Evolutionary conservation across 257 asterid species (phyloP).

Genomic region (Nicotiana sylvestris): DNA sequence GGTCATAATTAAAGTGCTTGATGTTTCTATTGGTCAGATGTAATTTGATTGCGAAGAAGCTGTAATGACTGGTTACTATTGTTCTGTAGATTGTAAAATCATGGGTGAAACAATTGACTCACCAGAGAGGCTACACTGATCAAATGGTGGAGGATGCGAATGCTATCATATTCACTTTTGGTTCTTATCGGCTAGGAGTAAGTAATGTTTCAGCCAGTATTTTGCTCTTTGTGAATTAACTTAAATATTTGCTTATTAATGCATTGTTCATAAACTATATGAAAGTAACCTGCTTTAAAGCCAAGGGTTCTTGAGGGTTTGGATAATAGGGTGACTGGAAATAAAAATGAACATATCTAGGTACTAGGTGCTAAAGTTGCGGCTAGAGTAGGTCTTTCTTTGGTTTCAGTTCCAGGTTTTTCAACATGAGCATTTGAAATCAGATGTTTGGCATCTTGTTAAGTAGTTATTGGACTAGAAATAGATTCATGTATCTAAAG

Average conservation of each 20-base stretch:
- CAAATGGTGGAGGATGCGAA: constrained; percentile 43
- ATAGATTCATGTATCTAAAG: not conserved
- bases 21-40: constrained; percentile 24
- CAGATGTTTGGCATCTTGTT: not conserved
- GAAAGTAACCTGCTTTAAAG: not conserved
- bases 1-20: not conserved
- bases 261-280: not conserved
- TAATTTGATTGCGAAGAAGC: not conserved
- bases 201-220: not conserved
- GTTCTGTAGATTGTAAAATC: constrained; percentile 32
- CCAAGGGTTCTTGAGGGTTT: not conserved
- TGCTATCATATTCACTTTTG: constrained; percentile 42
- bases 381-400: not conserved
- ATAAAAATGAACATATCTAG: not conserved
- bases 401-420: not conserved
- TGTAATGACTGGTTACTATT: not conserved
- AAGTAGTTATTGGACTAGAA: not conserved
- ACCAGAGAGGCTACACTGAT: constrained; percentile 35
- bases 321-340: not conserved
- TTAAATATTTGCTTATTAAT: not conserved
- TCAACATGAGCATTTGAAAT: not conserved
- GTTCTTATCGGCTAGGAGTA: constrained; percentile 34
- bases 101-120: constrained; percentile 41
- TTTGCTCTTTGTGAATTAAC: not conserved
- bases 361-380: not conserved